These are phyloP conservation scores for Sergeia podlipaevii DNA, from an alignment of 208 protist genomes.

Conservation along the genomic window DNA sequence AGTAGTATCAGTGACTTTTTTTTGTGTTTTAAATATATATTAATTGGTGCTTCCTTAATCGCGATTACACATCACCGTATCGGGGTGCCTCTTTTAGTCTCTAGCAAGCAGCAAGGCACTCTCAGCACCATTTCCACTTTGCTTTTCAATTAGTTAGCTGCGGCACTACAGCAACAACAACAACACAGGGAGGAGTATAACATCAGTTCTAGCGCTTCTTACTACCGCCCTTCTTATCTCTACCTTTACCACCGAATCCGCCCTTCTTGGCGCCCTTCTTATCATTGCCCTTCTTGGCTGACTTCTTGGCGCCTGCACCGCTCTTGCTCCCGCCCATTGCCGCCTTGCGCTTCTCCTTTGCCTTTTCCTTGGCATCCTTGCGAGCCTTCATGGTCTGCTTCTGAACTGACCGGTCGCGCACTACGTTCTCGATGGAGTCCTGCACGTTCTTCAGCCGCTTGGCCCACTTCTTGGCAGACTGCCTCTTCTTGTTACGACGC, in stretches of 20 bases:
- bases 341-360: conserved; percentile 19
- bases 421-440: conserved; percentile 68
- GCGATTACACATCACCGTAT: no score
- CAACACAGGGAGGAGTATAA: neutral
- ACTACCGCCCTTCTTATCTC: conserved; percentile 5
- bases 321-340: neutral
- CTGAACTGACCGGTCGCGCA: conserved; percentile 41
- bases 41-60: no score
- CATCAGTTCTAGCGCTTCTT: neutral
- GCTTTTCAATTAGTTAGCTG: no score
- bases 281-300: conserved; percentile 17
- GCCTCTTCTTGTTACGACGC: conserved; percentile 72
- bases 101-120: no score
- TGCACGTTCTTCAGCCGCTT: conserved; percentile 52
- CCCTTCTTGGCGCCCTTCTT: conserved; percentile 8
- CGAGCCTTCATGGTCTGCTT: conserved; percentile 27
- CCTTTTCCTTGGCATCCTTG: conserved; percentile 13
- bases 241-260: conserved; percentile 1
- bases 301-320: conserved; percentile 2
- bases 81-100: no score
- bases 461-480: conserved; percentile 76
- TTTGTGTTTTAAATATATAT: no score
- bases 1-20: no score
- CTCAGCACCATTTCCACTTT: no score
- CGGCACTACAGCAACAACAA: neutral